Evolutionary conservation across 169 alveolate genomes (phyloP).

Genomic region (Cystoisospora suis): DNA sequence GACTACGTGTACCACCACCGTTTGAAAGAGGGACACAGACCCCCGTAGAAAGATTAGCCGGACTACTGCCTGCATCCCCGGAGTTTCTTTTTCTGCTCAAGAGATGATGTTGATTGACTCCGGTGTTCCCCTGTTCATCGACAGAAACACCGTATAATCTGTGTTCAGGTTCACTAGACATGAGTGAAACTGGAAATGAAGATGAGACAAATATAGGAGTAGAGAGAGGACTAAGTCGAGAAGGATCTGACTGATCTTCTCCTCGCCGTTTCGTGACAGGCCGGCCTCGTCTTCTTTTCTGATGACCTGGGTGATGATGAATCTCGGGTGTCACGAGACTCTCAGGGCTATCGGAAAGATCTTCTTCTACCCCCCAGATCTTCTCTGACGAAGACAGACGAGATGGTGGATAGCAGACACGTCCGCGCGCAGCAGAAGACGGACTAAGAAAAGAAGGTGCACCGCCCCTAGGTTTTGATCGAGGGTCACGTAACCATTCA

Average conservation of each 20-base stretch:
- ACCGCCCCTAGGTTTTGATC: too few relatives aligned
- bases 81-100: not conserved
- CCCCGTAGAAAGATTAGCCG: not conserved
- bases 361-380: too few relatives aligned
- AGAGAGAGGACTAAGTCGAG: not conserved
- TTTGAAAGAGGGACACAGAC: not conserved
- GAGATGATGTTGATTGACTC: not conserved
- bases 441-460: too few relatives aligned
- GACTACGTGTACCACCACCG: not conserved
- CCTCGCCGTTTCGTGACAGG: not conserved
- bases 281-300: too few relatives aligned
- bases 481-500: not conserved
- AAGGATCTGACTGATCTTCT: not conserved
- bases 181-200: not conserved
- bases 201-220: not conserved
- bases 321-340: too few relatives aligned
- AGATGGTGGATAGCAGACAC: too few relatives aligned
- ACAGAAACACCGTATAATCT: too few relatives aligned
- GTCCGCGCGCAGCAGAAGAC: too few relatives aligned
- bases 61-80: not conserved
- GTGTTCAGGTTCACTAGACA: too few relatives aligned
- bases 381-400: too few relatives aligned
- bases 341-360: too few relatives aligned
- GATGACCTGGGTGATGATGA: too few relatives aligned
- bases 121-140: not conserved